These are phyloP conservation scores for Diaporthe destruens DNA, from an alignment of 2,329 filamentous ascomycete species.

Conservation along the genomic window DNA sequence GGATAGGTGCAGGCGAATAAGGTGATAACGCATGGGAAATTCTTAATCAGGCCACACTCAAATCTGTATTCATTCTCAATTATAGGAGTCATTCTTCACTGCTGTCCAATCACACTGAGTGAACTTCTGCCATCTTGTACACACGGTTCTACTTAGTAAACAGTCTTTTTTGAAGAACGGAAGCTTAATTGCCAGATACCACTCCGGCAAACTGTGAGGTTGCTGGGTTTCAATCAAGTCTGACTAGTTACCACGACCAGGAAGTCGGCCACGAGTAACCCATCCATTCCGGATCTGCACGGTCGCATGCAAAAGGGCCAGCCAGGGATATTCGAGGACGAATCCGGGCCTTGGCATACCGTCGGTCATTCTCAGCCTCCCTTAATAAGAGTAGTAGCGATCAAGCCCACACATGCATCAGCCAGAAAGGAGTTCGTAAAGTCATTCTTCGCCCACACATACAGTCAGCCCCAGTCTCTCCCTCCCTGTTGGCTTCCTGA, in stretches of 20 bases:
- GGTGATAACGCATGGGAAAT: too few species aligned
- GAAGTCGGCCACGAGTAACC: background rate
- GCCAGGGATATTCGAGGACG: background rate
- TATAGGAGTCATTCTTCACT: too few species aligned
- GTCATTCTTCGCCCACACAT: too few species aligned
- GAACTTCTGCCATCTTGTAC: background rate
- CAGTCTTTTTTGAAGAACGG: background rate
- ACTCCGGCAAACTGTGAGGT: background rate
- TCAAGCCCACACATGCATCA: background rate
- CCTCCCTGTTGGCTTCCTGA: background rate
- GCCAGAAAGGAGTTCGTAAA: background rate
- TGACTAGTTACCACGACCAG: background rate
- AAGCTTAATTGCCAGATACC: background rate
- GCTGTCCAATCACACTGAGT: background rate
- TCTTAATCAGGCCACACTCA: too few species aligned
- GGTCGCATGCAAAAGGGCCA: conserved; percentile 8
- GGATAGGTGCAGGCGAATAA: too few species aligned
- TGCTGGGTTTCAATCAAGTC: background rate
- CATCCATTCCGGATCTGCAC: conserved; percentile 18
- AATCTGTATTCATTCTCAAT: too few species aligned
- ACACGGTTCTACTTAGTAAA: background rate
- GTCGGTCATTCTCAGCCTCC: conserved; percentile 30
- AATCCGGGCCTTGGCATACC: background rate
- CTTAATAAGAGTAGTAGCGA: background rate
- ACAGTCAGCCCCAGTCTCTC: background rate